These are phyloP conservation scores for Puya raimondii DNA, from an alignment of 176 grass and related monocot species.

Conservation along the genomic window DNA sequence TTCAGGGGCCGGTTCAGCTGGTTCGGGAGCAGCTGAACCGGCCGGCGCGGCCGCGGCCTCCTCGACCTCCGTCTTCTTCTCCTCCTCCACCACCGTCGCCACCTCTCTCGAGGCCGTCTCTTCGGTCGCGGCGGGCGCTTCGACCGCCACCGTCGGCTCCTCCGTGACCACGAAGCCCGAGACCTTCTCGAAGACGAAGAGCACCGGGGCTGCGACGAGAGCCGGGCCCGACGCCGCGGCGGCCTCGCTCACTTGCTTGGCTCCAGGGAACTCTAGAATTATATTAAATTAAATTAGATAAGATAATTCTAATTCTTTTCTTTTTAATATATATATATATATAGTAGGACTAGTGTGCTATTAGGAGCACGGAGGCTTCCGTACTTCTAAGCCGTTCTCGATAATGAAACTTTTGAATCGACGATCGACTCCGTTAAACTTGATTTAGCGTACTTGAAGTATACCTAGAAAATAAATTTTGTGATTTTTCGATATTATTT, in stretches of 20 bases:
- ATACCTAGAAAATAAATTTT: too few species aligned
- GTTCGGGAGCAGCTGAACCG: conserved; percentile 4
- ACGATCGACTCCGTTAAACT: too few species aligned
- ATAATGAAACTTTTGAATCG: too few species aligned
- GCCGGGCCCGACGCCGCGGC: conserved; percentile 52
- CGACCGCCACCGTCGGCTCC: conserved; percentile 28
- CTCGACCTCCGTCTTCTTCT: conserved; percentile 21
- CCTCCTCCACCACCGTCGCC: conserved; percentile 38
- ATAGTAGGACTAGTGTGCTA: too few species aligned
- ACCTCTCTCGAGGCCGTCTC: conserved; percentile 38
- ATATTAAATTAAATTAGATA: not conserved
- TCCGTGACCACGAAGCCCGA: conserved; percentile 64
- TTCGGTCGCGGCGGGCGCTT: conserved; percentile 2
- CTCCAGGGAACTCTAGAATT: conserved; percentile 64
- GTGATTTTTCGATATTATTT: too few species aligned
- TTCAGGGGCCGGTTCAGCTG: conserved; percentile 26
- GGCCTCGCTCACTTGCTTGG: conserved; percentile 70
- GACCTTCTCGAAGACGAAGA: conserved; percentile 78
- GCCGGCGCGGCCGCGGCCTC: not conserved
- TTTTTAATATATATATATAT: not conserved
- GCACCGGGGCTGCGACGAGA: conserved; percentile 39
- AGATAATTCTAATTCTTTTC: not conserved
- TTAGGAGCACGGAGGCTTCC: too few species aligned
- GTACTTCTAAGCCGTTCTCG: too few species aligned
- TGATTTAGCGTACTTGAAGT: too few species aligned